Percentiles rank a stretch among this genome's conserved stretches.
phyloP scores from a whole-genome alignment of 352 stramenopile genomes.

The Plasmopara viticola region DNA sequence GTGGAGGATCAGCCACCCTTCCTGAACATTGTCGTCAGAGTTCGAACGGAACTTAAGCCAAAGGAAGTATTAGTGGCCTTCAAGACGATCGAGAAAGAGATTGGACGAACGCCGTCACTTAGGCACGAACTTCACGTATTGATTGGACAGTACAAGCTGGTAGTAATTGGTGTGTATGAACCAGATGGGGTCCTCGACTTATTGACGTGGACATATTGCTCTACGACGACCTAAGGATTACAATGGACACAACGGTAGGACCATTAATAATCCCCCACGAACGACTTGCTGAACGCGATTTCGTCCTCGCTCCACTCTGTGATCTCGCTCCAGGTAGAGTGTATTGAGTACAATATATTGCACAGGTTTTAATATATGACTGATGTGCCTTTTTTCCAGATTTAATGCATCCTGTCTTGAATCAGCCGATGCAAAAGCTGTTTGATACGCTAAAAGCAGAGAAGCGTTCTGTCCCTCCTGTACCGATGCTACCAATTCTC shows the following conservation, averaged over 20 bases:
- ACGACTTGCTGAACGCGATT: constrained; percentile 91
- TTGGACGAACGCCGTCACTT: constrained; percentile 75
- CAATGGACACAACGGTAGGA: constrained; percentile 55
- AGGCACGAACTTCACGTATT: constrained; percentile 29
- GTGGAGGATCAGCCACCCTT: constrained; percentile 93
- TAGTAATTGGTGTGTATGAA: constrained; percentile 5
- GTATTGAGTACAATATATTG: background rate
- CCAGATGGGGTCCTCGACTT: constrained; percentile 87
- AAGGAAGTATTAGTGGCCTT: constrained; percentile 71
- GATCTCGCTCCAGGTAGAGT: constrained; percentile 79
- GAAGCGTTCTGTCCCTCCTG: constrained; percentile 31
- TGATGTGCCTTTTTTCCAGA: constrained; percentile 19
- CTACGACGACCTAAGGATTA: constrained; percentile 76
- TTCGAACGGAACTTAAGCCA: constrained; percentile 80
- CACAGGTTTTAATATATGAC: background rate
- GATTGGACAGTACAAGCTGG: background rate
- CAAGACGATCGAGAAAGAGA: constrained; percentile 86
- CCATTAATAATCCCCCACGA: constrained; percentile 92
- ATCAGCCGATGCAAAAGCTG: constrained; percentile 69
- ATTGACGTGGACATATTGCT: constrained; percentile 96
- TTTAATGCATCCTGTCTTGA: constrained; percentile 69
- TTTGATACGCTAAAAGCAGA: constrained; percentile 34
- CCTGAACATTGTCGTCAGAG: constrained; percentile 89
- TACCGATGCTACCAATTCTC: constrained; percentile 44
- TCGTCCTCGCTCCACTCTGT: constrained; percentile 94